A percentile compares a stretch with the other conserved stretches of the same genome.
Evolutionary conservation across 805 yeast species (phyloP).

Genomic region (Ogataea nonfermentans): DNA sequence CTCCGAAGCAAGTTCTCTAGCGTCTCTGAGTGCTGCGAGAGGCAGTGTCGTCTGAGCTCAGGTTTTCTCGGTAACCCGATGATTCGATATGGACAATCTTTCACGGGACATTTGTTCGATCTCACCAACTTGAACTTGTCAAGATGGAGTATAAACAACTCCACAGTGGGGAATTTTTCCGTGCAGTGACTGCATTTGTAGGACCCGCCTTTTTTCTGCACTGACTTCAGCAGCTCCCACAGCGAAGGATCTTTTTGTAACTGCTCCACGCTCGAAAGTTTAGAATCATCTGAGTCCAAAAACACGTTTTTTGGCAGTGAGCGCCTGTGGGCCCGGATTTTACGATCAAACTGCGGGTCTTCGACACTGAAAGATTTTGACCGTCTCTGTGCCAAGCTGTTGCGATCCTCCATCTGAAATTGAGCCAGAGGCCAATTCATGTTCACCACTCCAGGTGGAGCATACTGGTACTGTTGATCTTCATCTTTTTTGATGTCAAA

Average conservation of each 20-base stretch:
- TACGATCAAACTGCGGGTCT: not conserved
- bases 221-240: conserved; percentile 17
- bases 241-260: conserved; percentile 29
- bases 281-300: conserved; percentile 3
- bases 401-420: conserved; percentile 3
- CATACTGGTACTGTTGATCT: conserved; percentile 11
- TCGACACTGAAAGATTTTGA: conserved; percentile 13
- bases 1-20: conserved; percentile 13
- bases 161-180: conserved; percentile 36
- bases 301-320: conserved; percentile 4
- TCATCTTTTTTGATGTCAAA: conserved; percentile 14
- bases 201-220: conserved; percentile 37
- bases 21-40: conserved; percentile 40
- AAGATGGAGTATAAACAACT: conserved; percentile 35
- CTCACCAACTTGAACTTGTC: conserved; percentile 41
- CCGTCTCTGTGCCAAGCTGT: conserved; percentile 3
- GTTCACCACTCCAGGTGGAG: conserved; percentile 1
- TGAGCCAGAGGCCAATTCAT: conserved; percentile 5
- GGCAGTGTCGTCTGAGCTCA: conserved; percentile 50
- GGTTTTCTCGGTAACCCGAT: conserved; percentile 48
- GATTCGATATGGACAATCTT: conserved; percentile 47
- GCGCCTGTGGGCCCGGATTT: conserved; percentile 5
- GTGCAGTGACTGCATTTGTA: conserved; percentile 50
- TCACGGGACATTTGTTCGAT: conserved; percentile 44
- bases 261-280: conserved; percentile 28